A percentile compares a stretch with the other conserved stretches of the same genome.
Evolutionary conservation across 148 eudicot species (phyloP).

Genomic region (Arbutus unedo): DNA sequence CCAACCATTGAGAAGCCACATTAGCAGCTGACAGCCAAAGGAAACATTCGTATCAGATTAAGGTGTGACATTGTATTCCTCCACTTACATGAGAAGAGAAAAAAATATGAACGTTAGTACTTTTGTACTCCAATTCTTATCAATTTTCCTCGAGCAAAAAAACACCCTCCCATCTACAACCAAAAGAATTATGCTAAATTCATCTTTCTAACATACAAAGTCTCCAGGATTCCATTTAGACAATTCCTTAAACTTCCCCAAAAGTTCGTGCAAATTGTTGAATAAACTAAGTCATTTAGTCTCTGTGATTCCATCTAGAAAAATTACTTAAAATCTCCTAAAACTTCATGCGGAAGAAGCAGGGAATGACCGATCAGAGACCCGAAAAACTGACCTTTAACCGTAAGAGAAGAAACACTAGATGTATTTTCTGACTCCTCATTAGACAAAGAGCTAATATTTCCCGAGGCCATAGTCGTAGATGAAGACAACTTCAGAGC

Average conservation of each 20-base stretch:
- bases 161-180: not conserved
- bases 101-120: not conserved
- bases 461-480: conserved; percentile 41
- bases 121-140: not conserved
- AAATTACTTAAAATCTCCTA: not conserved
- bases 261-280: too few species aligned
- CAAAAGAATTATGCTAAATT: too few species aligned
- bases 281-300: too few species aligned
- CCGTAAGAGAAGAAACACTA: conserved; percentile 65
- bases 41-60: conserved; percentile 1
- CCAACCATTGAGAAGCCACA: conserved; percentile 92
- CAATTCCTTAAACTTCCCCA: not conserved
- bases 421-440: conserved; percentile 53
- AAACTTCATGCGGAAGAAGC: not conserved
- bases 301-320: not conserved
- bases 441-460: conserved; percentile 55
- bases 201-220: not conserved
- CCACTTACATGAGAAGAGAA: not conserved
- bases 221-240: not conserved
- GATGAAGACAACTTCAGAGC: conserved; percentile 60
- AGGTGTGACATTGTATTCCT: not conserved
- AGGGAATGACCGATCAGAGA: not conserved
- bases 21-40: conserved; percentile 67
- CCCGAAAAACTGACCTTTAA: conserved; percentile 55
- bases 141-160: not conserved